Evolutionary conservation across 129 eudicot genomes (phyloP).

Genomic region (Apium graveolens): DNA sequence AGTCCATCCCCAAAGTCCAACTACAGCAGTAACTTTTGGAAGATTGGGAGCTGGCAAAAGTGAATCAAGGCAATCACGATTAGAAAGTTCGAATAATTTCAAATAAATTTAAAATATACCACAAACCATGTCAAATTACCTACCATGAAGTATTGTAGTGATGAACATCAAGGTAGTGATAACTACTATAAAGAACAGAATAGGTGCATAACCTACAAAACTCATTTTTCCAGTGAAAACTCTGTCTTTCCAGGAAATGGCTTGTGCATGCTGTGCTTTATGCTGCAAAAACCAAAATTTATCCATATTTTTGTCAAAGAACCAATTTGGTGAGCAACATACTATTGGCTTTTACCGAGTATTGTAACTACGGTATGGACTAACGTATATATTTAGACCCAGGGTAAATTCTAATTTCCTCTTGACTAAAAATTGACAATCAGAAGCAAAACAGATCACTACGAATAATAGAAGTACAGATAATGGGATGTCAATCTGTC

Average conservation of each 20-base stretch:
- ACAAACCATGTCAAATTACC: conserved; percentile 18
- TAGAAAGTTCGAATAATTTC: conserved; percentile 15
- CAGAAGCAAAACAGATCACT: not conserved
- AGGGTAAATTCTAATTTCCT: not conserved
- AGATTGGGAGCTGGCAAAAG: conserved; percentile 63
- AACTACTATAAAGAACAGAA: conserved; percentile 53
- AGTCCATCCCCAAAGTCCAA: conserved; percentile 97
- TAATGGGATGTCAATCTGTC: no score
- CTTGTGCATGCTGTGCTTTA: conserved; percentile 48
- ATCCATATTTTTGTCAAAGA: not conserved
- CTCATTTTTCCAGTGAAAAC: conserved; percentile 31
- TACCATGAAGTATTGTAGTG: conserved; percentile 70
- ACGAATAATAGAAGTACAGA: not conserved
- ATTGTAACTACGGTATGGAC: not conserved
- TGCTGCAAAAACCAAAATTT: conserved; percentile 42
- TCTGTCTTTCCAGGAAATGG: conserved; percentile 41
- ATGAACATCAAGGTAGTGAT: conserved; percentile 59
- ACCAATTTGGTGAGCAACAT: not conserved
- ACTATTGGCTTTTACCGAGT: not conserved
- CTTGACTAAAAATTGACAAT: not conserved
- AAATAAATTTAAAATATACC: not conserved
- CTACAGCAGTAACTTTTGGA: conserved; percentile 72
- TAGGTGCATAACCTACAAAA: conserved; percentile 67
- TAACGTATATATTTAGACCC: not conserved
- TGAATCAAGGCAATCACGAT: conserved; percentile 14